These are phyloP conservation scores for Camptophora hylomeconis DNA, from an alignment of 2,329 filamentous ascomycete species.

Conservation along the genomic window DNA sequence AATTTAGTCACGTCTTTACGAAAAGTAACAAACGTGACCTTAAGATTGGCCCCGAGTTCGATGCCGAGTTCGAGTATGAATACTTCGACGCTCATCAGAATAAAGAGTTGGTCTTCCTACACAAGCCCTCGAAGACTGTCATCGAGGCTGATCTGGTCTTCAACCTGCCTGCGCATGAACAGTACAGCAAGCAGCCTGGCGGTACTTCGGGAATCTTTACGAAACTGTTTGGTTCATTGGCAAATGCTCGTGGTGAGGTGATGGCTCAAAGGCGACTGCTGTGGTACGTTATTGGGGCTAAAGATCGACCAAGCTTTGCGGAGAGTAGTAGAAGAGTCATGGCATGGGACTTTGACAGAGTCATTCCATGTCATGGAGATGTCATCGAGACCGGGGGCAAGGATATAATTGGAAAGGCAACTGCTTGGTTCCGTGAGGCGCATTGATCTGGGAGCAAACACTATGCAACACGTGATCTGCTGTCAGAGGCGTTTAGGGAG, in stretches of 20 bases:
- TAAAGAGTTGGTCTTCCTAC: constrained; percentile 77
- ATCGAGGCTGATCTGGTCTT: constrained; percentile 88
- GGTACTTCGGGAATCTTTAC: constrained; percentile 46
- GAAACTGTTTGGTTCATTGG: constrained; percentile 42
- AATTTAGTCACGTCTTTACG: constrained; percentile 57
- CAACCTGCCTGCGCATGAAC: constrained; percentile 77
- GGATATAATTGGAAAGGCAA: constrained; percentile 61
- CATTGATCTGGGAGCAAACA: too few relatives aligned
- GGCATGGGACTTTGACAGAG: constrained; percentile 68
- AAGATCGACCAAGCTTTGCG: constrained; percentile 56
- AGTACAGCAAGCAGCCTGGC: constrained; percentile 48
- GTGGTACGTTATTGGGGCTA: constrained; percentile 58
- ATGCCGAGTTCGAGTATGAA: constrained; percentile 73
- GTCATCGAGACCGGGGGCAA: constrained; percentile 65
- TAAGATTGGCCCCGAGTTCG: constrained; percentile 63
- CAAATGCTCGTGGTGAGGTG: constrained; percentile 46
- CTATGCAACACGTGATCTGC: too few relatives aligned
- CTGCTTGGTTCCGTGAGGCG: constrained; percentile 64
- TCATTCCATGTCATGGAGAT: constrained; percentile 91
- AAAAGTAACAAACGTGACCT: constrained; percentile 35
- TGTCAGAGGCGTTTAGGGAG: too few relatives aligned
- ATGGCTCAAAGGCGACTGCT: constrained; percentile 66
- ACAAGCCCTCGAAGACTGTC: constrained; percentile 64
- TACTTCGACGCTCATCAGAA: constrained; percentile 70
- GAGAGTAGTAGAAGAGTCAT: constrained; percentile 56